Base-by-base conservation (phyloP, 2,329 filamentous ascomycete species). In the Dichotomopilus funicola region DNA sequence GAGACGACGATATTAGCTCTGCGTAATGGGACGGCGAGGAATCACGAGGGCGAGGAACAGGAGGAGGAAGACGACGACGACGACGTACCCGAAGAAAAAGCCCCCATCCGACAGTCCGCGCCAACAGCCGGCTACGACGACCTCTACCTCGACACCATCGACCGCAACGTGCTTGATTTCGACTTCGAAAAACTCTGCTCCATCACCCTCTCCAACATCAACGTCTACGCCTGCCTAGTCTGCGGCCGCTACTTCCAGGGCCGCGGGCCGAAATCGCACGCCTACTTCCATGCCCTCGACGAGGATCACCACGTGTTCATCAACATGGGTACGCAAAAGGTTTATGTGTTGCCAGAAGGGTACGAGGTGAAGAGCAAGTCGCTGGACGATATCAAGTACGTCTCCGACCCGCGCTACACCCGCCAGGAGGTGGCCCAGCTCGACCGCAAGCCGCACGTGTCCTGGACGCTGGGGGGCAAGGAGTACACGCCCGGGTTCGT, bases 141-240 rank as follows among this genome's bases (percentile, higher is more conserved):
- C 70, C 84, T 99, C 34, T 99, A 99, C 71, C 88, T 99, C 64
- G 94, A 99, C 75, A 97, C 94, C 10, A 95, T 99, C 73, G 85
- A 96, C 71, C 89, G 94, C 66, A 84, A 86, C 67, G 86, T 96
- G 47, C 85, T 97, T 55, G 94, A 99, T 72, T 97, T 97, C 69
- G 94, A 99, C 72, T 99, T 99, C 70, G 94, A 99, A 70, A 99
- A 99, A 77, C 83, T 96, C 10, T 99, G 94, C 74, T 97, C 92
- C 31, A 81, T 99, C 62, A 95, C 90, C 37, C 80, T 99, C 6
- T 96, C 91, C 49, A 97, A 97, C 70, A 96, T 97, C 75, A 99
- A 99, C 69, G 91, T 99, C 45, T 99, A 99, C 71, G 94, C 94
- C 8, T 99, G 94, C 67, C 81, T 99, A 9, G 89, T 97, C 1